A percentile compares a stretch with the other conserved stretches of the same genome.
Conservation (phyloP, 352 stramenopile genomes). For the Globisporangium heterothallicum region DNA sequence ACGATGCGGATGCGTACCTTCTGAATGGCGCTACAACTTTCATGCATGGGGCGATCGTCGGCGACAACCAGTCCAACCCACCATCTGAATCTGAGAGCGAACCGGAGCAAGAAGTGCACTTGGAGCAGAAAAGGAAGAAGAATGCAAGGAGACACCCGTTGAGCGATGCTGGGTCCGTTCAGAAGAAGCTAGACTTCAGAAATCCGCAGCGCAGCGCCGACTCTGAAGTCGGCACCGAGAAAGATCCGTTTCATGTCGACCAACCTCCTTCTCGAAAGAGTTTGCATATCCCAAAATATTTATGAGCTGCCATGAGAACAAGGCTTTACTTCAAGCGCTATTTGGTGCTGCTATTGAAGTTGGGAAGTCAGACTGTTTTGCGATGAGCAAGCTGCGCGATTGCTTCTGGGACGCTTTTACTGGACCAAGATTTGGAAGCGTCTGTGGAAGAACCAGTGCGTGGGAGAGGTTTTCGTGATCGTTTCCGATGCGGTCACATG, state of each 20-base stretch:
- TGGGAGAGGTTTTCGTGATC: no score
- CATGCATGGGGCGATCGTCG: conserved; percentile 13
- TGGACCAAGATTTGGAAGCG: no score
- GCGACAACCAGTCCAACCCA: conserved; percentile 2
- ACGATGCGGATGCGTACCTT: conserved; percentile 2
- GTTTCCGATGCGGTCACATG: no score
- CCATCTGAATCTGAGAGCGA: background rate
- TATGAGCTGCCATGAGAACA: conserved; percentile 1
- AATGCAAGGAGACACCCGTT: background rate
- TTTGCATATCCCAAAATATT: conserved; percentile 15
- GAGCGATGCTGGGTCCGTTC: background rate
- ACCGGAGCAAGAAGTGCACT: background rate
- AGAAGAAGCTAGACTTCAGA: conserved; percentile 5
- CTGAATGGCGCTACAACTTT: conserved; percentile 7
- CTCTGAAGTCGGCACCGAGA: background rate
- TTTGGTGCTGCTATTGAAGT: background rate
- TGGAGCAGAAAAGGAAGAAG: background rate
- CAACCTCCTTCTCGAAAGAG: conserved; percentile 1
- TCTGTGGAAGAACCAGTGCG: no score
- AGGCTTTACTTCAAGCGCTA: background rate
- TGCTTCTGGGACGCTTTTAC: no score
- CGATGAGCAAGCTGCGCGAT: no score
- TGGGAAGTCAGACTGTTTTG: background rate
- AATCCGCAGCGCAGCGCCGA: background rate
- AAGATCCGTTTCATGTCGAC: background rate